Conservation (phyloP, 1,284 basidiomycete species). For the Trichosporon ovoides region DNA sequence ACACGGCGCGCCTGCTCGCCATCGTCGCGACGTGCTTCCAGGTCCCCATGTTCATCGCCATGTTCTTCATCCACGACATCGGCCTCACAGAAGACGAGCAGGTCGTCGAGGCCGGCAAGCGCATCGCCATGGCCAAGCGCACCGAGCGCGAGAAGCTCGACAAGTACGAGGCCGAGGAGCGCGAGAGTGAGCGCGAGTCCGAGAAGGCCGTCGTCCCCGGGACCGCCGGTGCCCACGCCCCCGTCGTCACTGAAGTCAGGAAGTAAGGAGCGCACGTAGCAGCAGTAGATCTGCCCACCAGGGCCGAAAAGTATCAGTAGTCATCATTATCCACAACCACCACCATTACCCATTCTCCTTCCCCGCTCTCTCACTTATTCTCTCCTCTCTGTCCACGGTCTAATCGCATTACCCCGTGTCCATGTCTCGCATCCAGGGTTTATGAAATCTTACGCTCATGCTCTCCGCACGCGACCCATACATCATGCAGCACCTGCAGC, state of each 20-base stretch:
- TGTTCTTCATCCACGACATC: conserved; percentile 19
- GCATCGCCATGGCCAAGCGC: conserved; percentile 8
- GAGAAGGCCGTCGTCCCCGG: background rate
- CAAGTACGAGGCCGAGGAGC: background rate
- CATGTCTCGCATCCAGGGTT: no score
- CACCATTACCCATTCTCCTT: no score
- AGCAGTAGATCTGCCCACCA: no score
- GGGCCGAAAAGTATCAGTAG: no score
- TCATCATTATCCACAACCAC: no score
- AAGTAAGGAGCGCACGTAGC: background rate
- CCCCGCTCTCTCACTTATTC: no score
- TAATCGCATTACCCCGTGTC: no score
- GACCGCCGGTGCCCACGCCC: background rate
- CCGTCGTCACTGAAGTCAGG: background rate
- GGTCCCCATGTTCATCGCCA: conserved; percentile 20
- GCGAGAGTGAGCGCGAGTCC: background rate
- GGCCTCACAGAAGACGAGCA: conserved; percentile 18
- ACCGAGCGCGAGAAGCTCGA: background rate
- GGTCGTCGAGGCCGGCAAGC: conserved; percentile 13
- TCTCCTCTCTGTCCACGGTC: no score
- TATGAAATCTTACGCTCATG: no score
- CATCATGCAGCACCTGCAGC: no score
- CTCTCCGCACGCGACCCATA: no score
- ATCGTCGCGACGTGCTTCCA: conserved; percentile 20
- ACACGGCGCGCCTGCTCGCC: conserved; percentile 19